Conservation (phyloP, 495 filamentous ascomycete genomes). For the Penicillium flavigenum region DNA sequence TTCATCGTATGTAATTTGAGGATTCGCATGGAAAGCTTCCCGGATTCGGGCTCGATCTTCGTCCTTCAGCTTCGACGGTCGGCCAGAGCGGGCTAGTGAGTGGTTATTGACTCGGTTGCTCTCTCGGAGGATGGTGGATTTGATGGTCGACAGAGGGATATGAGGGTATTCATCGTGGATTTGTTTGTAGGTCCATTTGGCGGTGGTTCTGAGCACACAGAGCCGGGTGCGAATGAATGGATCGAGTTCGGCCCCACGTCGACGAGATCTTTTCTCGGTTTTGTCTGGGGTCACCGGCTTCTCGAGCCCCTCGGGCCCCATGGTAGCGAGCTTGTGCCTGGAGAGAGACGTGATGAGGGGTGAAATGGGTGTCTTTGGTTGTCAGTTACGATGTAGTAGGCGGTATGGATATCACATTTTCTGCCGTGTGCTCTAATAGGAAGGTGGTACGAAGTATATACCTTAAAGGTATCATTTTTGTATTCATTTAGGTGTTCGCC, state of each 20-base stretch:
- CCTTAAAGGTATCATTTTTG: not conserved
- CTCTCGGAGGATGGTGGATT: conserved; percentile 6
- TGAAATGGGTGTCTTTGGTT: not conserved
- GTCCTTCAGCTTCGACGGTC: conserved; percentile 15
- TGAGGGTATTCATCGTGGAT: conserved; percentile 13
- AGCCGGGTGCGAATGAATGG: conserved; percentile 14
- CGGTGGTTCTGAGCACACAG: conserved; percentile 13
- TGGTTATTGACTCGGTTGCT: conserved; percentile 11
- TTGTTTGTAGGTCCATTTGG: conserved; percentile 14
- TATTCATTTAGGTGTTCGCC: not conserved
- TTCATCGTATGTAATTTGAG: conserved; percentile 11
- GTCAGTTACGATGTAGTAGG: not conserved
- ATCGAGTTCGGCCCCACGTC: conserved; percentile 11
- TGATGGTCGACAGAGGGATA: conserved; percentile 15
- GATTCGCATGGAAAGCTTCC: conserved; percentile 11
- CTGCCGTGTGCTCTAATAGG: not conserved
- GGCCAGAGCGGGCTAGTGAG: conserved; percentile 12
- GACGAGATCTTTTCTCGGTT: conserved; percentile 3
- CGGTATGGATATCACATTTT: not conserved
- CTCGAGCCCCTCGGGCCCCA: conserved; percentile 6
- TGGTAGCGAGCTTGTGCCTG: conserved; percentile 1
- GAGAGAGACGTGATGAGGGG: not conserved
- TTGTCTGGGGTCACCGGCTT: conserved; percentile 1
- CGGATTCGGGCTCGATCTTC: conserved; percentile 10
- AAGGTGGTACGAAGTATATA: not conserved